phyloP scores from a whole-genome alignment of 805 yeast species.

The Pichia rugopelliculosa region DNA sequence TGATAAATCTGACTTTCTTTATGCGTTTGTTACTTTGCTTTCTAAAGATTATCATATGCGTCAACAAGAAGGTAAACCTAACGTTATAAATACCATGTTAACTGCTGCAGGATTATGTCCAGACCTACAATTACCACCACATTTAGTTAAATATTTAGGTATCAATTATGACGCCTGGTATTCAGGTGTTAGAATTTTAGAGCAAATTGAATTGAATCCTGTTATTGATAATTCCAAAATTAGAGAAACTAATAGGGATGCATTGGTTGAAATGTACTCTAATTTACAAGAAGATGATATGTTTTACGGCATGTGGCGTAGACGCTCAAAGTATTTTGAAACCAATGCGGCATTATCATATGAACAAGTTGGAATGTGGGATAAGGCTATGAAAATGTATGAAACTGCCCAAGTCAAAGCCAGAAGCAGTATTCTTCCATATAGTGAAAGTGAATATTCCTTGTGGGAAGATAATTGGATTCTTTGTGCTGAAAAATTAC shows the following conservation, averaged over 20 bases:
- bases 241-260: slow-evolving; percentile 81
- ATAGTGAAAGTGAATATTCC: slow-evolving; percentile 89
- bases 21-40: slow-evolving; percentile 66
- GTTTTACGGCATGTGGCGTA: slow-evolving; percentile 97
- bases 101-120: slow-evolving; percentile 77
- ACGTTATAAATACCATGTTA: slow-evolving; percentile 75
- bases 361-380: slow-evolving; percentile 95
- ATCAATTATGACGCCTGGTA: slow-evolving; percentile 87
- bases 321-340: slow-evolving; percentile 90
- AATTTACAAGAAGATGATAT: slow-evolving; percentile 88
- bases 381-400: slow-evolving; percentile 84
- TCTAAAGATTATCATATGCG: slow-evolving; percentile 91
- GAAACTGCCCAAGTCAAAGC: slow-evolving; percentile 97
- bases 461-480: slow-evolving; percentile 99
- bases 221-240: slow-evolving; percentile 61
- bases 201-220: slow-evolving; percentile 44
- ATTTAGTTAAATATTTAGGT: slow-evolving; percentile 81
- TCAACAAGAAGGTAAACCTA: slow-evolving; percentile 79
- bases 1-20: slow-evolving; percentile 78
- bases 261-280: slow-evolving; percentile 82
- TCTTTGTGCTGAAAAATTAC: slow-evolving; percentile 90
- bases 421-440: slow-evolving; percentile 89
- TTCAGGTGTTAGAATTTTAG: slow-evolving; percentile 77
- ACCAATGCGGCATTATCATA: slow-evolving; percentile 89
- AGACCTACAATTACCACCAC: slow-evolving; percentile 82